A percentile compares a stretch with the other conserved stretches of the same genome.
phyloP scores from a whole-genome alignment of 768 basidiomycete genomes.

The Rubroboletus pulcherrimus region DNA sequence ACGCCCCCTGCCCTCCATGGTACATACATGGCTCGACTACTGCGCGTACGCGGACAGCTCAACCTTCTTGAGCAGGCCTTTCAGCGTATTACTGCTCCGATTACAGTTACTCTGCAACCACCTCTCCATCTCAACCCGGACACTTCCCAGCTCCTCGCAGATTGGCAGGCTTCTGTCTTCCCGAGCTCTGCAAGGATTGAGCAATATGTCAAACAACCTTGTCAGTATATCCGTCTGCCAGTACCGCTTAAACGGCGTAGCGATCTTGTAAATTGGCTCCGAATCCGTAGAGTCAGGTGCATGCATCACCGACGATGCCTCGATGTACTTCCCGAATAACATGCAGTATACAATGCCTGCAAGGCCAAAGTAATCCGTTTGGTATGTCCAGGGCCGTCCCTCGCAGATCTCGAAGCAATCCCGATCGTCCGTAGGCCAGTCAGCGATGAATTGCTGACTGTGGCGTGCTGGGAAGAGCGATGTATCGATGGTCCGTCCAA shows the following conservation, averaged over 20 bases:
- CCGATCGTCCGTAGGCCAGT: conserved; percentile 85
- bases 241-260: conserved; percentile 84
- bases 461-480: conserved; percentile 62
- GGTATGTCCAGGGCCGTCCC: conserved; percentile 83
- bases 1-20: neutral
- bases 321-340: conserved; percentile 95
- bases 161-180: conserved; percentile 66
- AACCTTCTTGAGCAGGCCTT: conserved; percentile 80
- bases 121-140: conserved; percentile 79
- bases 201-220: conserved; percentile 74
- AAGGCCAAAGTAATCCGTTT: conserved; percentile 96
- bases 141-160: conserved; percentile 54
- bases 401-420: conserved; percentile 93
- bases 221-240: conserved; percentile 92
- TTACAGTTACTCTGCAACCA: conserved; percentile 89
- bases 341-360: conserved; percentile 93
- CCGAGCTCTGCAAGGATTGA: conserved; percentile 72
- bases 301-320: conserved; percentile 53
- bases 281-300: conserved; percentile 32
- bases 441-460: conserved; percentile 76
- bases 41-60: conserved; percentile 47
- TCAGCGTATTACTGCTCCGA: conserved; percentile 75
- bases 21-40: conserved; percentile 6
- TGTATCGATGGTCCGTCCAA: conserved; percentile 92
- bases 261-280: conserved; percentile 53